phyloP scores from a whole-genome alignment of 2,329 filamentous ascomycete genomes.

The Penicillium sp. region DNA sequence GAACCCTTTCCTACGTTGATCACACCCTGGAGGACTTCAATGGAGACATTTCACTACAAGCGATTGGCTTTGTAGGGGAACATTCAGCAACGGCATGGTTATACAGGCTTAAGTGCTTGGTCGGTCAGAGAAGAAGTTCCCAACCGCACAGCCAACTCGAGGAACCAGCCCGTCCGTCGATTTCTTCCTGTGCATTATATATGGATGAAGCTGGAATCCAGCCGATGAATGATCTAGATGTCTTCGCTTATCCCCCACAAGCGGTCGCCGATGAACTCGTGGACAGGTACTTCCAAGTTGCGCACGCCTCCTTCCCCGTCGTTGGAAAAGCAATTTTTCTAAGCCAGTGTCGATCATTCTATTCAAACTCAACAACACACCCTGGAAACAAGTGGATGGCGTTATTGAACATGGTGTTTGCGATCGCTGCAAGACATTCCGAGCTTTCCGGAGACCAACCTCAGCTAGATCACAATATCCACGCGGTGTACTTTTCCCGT shows the following conservation, averaged over 20 bases:
- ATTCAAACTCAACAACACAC: slow-evolving; percentile 27
- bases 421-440: slow-evolving; percentile 40
- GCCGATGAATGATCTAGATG: slow-evolving; percentile 35
- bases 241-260: slow-evolving; percentile 35
- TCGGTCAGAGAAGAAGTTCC: slow-evolving; percentile 26
- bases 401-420: slow-evolving; percentile 45
- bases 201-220: slow-evolving; percentile 38
- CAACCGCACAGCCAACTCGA: slow-evolving; percentile 18
- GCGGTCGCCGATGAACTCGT: slow-evolving; percentile 40
- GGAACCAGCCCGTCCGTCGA: slow-evolving; percentile 29
- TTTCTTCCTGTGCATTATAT: slow-evolving; percentile 28
- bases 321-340: slow-evolving; percentile 40
- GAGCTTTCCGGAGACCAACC: slow-evolving; percentile 28
- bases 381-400: slow-evolving; percentile 43
- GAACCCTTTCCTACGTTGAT: slow-evolving; percentile 38
- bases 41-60: slow-evolving; percentile 36
- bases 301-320: slow-evolving; percentile 45
- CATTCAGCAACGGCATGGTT: slow-evolving; percentile 47
- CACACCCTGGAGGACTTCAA: slow-evolving; percentile 45
- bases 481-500: slow-evolving; percentile 42
- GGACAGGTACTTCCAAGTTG: slow-evolving; percentile 39
- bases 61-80: slow-evolving; percentile 44
- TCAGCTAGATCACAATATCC: slow-evolving; percentile 30
- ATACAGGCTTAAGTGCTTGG: slow-evolving; percentile 38
- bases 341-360: slow-evolving; percentile 39